Evolutionary conservation across 2,329 filamentous ascomycete species (phyloP).

Genomic region (Phaeosphaeriaceae sp.): DNA sequence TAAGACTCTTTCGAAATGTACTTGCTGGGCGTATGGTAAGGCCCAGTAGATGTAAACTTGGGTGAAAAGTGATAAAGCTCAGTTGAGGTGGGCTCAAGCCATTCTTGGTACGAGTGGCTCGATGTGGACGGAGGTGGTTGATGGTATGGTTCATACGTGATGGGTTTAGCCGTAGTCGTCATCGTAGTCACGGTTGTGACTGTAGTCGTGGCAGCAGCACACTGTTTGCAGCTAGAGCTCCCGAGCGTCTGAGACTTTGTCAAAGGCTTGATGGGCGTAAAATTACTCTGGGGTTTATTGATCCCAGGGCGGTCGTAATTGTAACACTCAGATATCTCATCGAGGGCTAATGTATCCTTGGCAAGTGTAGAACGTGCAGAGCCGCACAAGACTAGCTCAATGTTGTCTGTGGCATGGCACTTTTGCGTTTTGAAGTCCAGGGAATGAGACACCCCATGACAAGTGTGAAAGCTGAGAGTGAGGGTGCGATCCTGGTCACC

Average conservation of each 20-base stretch:
- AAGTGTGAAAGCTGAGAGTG: constrained; percentile 26
- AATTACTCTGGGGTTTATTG: neutral
- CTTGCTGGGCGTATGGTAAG: neutral
- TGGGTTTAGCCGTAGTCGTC: neutral
- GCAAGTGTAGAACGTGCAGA: constrained; percentile 11
- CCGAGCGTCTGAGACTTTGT: neutral
- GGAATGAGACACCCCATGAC: constrained; percentile 14
- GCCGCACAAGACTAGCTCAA: constrained; percentile 35
- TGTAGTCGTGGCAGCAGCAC: neutral
- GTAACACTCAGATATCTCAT: constrained; percentile 19
- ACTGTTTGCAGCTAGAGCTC: no score
- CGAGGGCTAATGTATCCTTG: constrained; percentile 12
- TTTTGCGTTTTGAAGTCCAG: constrained; percentile 16
- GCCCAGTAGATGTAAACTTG: no score
- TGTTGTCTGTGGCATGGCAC: constrained; percentile 28
- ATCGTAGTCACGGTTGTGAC: neutral
- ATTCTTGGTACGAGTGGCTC: neutral
- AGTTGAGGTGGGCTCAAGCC: neutral
- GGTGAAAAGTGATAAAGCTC: neutral
- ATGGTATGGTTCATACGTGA: neutral
- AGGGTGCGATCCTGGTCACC: no score
- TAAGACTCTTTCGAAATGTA: neutral
- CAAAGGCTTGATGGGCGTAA: neutral
- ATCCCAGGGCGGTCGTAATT: constrained; percentile 1
- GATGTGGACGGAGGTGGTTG: neutral